Evolutionary conservation across 2,329 filamentous ascomycete species (phyloP).

Genomic region (Aspergillus puulaauensis): DNA sequence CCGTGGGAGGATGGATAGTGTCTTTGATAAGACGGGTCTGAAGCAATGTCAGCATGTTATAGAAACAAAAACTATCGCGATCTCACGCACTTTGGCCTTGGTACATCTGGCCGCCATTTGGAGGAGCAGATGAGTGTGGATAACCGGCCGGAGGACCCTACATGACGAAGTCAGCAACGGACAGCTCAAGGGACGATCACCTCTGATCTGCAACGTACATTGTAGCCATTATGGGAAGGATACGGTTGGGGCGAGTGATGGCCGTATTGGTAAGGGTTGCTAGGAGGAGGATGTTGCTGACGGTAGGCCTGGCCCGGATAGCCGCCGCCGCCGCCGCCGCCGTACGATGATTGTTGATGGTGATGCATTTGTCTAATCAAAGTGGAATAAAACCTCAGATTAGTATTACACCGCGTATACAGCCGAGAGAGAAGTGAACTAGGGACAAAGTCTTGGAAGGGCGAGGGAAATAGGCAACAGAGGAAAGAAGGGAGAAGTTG

Average conservation of each 20-base stretch:
- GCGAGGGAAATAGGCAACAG: constrained; percentile 9
- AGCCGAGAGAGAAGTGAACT: neutral
- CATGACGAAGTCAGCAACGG: constrained; percentile 16
- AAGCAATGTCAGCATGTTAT: constrained; percentile 18
- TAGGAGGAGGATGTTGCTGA: constrained; percentile 40
- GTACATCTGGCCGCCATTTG: constrained; percentile 38
- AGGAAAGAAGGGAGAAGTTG: constrained; percentile 1
- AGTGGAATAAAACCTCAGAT: neutral
- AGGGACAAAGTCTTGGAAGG: neutral
- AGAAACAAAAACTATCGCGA: neutral
- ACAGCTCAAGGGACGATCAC: neutral
- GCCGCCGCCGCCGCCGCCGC: constrained; percentile 38
- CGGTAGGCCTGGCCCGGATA: constrained; percentile 39
- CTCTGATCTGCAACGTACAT: constrained; percentile 29
- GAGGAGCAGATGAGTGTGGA: constrained; percentile 24
- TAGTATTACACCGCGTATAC: neutral
- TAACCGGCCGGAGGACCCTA: constrained; percentile 31
- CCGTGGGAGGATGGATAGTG: constrained; percentile 24
- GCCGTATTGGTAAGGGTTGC: constrained; percentile 43
- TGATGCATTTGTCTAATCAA: constrained; percentile 28
- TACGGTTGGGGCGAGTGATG: constrained; percentile 45
- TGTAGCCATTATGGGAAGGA: constrained; percentile 35
- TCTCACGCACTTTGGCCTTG: constrained; percentile 40
- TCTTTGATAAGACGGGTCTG: constrained; percentile 59
- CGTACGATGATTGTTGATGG: constrained; percentile 30